Conservation (phyloP, 257 asterid genomes). For the Nicotiana tomentosiformis region DNA sequence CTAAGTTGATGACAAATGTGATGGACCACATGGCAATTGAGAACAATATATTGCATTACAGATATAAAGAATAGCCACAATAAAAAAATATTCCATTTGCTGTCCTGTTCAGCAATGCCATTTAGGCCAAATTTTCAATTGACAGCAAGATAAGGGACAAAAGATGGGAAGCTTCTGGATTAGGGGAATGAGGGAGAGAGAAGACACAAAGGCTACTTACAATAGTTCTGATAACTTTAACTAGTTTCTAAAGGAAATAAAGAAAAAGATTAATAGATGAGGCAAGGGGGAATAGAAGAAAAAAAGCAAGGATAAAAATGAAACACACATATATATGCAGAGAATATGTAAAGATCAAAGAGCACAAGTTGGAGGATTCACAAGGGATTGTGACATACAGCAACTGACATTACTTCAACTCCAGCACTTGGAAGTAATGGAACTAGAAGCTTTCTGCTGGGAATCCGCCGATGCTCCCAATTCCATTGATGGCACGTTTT, state of each 20-base stretch:
- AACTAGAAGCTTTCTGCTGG: slow-evolving; percentile 40
- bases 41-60: slow-evolving; percentile 11
- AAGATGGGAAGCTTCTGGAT: neutral
- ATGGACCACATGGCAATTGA: slow-evolving; percentile 19
- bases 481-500: slow-evolving; percentile 32
- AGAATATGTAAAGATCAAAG: slow-evolving; percentile 6
- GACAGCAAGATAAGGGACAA: slow-evolving; percentile 5
- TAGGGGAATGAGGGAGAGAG: neutral
- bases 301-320: neutral
- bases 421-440: slow-evolving; percentile 4
- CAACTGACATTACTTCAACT: slow-evolving; percentile 14
- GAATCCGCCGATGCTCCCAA: slow-evolving; percentile 37
- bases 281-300: neutral
- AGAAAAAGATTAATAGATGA: neutral
- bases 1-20: neutral
- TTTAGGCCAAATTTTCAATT: neutral
- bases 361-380: slow-evolving; percentile 16
- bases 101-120: slow-evolving; percentile 17
- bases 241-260: slow-evolving; percentile 3
- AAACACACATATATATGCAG: neutral
- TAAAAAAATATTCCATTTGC: slow-evolving; percentile 14
- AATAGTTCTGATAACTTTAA: neutral
- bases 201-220: slow-evolving; percentile 6
- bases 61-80: slow-evolving; percentile 16
- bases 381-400: slow-evolving; percentile 16